Base-by-base conservation (phyloP, 441 rosid species). In the Gossypium davidsonii region DNA sequence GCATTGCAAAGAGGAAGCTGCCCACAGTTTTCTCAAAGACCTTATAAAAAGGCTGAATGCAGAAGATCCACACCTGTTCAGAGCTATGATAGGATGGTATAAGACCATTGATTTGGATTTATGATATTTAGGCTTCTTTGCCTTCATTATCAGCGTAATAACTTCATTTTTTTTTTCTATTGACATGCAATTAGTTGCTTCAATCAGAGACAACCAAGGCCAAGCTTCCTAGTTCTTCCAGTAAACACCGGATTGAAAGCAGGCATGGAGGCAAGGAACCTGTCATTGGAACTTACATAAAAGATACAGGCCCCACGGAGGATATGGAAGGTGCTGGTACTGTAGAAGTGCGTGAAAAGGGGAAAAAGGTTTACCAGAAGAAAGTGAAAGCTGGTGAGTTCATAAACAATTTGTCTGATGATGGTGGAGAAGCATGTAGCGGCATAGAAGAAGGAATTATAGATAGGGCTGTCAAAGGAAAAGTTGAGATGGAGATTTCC, bases 351-450 rank as follows among this genome's bases (percentile, higher is more conserved):
- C 82, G 78, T 58, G 77, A 55, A 77, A 88, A 84, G 79, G 83
- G 86, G 57, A 85, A 88, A 78, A 86, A 81, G 79, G 59, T 79
- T 52, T 81, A 81, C 72, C 78, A 78, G 77, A 88, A 87, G 81
- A 86, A 77, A 76, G 81, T 84, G 73, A 89, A 83, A 79, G 79
- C 76, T 73, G 89, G 80, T 78, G 90, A 85, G 77, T 82, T 71
- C 55, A 81, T 77, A 79, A 83, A 78, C 68, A 77, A 67, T 79
- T 76, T 72, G 17, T 87, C 85, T 81, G 97, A 88, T 83, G 96
- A 87, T 74, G 92, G 85, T 72, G 86, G 85, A 75, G 98, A 86
- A 88, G 92, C 94, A 37, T 88, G 96, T 74, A 90, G 90, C 55
- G 90, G 87, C 72, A 87, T 87, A 52, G 94, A 88, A 82, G 93